Base-by-base conservation (phyloP, 208 protist genomes). In the Leishmania tarentolae region DNA sequence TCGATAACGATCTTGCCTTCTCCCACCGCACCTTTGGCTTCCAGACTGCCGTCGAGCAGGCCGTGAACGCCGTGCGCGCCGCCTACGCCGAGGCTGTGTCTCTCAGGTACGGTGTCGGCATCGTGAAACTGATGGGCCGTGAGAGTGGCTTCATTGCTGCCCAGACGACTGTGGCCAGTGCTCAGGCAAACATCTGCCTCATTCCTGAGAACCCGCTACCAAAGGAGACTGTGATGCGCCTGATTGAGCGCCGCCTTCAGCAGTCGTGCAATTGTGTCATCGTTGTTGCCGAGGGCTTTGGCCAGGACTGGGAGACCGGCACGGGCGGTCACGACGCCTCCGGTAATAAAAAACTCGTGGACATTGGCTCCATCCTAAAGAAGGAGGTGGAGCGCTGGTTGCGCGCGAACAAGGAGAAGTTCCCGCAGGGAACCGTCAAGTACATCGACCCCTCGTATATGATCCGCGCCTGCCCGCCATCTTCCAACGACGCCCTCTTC, bases 371-470 rank as follows among this genome's bases (percentile, higher is more conserved):
- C 37, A 85, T 98, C 42, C 87, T 99, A 13, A 97, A 93, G 85
- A 90, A 98, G 83, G 83, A 83, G 75, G 87, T 99, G 75, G 86
- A 95, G 79, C 83, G 88, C 75, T 93, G 87, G 81, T 82, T 98
- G 37, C 96, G 97, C 78, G 88, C 79, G 47, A 94, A 93, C 85
- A 83, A 87, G 75, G 79, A 79, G 37, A 82, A 85, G 72, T 97
- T 93, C 81, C 92, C 94, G 28, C 63, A 93, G 56, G 88, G 78
- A 35, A 96, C 90, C 37, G 92, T 98, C 59, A 98, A 98, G 88
- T 99, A 99, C 90, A 99, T 99, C 82, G 98, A 99, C 91, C 98
- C 98, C 57, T 98, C 95, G 0, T 99, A 99, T 91, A 98, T 97
- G 89, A 97, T 99, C 75, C 95, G 98, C 80, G 95, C 97, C 31